Conservation (phyloP, 2,329 filamentous ascomycete species). For the Aquanectria penicillioides region DNA sequence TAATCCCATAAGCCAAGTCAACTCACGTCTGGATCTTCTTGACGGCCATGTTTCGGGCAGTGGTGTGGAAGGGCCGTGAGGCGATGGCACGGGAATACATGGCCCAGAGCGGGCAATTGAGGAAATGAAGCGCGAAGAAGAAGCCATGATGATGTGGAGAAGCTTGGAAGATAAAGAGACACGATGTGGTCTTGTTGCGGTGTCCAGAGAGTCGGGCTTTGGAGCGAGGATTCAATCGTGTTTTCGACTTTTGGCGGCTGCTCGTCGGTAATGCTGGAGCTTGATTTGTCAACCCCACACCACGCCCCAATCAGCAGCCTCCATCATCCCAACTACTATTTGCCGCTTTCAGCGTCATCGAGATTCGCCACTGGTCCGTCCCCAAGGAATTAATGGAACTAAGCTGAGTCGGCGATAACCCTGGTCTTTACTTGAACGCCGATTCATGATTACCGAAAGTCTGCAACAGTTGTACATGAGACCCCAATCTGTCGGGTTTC, state of each 20-base stretch:
- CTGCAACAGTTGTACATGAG: too few relatives aligned
- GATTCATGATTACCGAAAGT: too few relatives aligned
- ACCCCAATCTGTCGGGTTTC: too few relatives aligned
- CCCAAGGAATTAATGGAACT: too few relatives aligned
- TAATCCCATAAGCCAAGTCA: neutral
- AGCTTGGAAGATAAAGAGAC: neutral
- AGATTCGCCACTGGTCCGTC: too few relatives aligned
- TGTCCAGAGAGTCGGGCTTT: neutral
- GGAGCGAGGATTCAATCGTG: neutral
- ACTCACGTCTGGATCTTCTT: constrained; percentile 54
- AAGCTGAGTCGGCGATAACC: too few relatives aligned
- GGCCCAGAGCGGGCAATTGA: constrained; percentile 31
- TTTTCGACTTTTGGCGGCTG: neutral
- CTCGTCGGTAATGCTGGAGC: neutral
- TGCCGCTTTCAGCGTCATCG: too few relatives aligned
- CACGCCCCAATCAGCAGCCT: constrained; percentile 3
- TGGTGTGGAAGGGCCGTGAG: constrained; percentile 47
- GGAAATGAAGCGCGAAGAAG: constrained; percentile 26
- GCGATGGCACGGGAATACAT: constrained; percentile 22
- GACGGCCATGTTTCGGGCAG: constrained; percentile 55
- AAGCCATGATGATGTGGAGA: constrained; percentile 28
- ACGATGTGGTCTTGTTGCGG: neutral
- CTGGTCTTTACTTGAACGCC: too few relatives aligned
- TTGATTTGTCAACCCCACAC: constrained; percentile 11
- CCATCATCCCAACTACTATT: too few relatives aligned